Base-by-base conservation (phyloP, 176 grass and related monocot species). In the Themeda triandra region DNA sequence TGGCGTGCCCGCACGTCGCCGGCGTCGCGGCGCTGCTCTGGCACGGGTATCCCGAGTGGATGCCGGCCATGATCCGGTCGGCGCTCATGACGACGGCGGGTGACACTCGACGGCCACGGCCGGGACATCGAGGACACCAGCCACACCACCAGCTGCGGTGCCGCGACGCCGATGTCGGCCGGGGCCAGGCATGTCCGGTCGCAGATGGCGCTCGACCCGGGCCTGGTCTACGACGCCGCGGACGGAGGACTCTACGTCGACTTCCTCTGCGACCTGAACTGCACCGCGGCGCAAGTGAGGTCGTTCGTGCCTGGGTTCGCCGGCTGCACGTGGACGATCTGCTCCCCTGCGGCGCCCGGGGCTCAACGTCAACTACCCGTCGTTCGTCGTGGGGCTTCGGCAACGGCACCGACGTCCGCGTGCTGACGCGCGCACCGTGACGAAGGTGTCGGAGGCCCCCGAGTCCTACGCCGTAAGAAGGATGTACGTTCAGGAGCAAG, bases 221-320 rank as follows among this genome's bases (percentile, higher is more conserved):
- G n/a, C n/a, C n/a, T n/a, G n/a, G n/a, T n/a, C n/a, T n/a, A 35
- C 72, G 83, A 93, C 49, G 68, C 86, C 42, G 51, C 86, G 84
- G n/a, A n/a, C n/a, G n/a, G n/a, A n/a, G n/a, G n/a, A n/a, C n/a
- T n/a, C 45, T 86, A 94, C 32, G 49, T 76, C 6, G 66, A 80
- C 18, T 85, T 87, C 74, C 68, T 86, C 53, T 88, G 88, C 73
- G 27, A 78, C 17, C 32, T 94, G 25, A 88, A 94, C 73, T 91
- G 91, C 83, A 91, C 80, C 8, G 14, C 40, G 0, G 30, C 73
- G 19, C 83, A 91, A 82, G 30, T 87, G 8, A 13, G 30, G 6
- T 13, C 14, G 51, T 82, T 91, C 58, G 32, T 78, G 65, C 36
- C 77, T 1, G 72, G 8, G 13, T 67, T 79, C 0, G 6, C 54